phyloP scores from a whole-genome alignment of 805 yeast species.

The Candida railenensis region DNA sequence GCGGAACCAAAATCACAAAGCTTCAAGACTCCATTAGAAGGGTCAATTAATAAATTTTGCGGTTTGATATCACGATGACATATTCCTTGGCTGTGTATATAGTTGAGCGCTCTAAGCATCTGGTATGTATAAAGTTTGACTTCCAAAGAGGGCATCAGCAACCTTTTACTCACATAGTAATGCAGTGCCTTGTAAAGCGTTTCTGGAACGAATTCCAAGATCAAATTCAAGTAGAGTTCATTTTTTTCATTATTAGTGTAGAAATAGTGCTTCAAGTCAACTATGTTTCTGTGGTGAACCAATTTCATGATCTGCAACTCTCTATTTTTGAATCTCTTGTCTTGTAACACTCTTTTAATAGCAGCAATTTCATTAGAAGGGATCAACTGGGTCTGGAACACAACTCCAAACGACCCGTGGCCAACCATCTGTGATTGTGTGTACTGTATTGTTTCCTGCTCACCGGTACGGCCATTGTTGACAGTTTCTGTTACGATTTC shows the following conservation, averaged over 20 bases:
- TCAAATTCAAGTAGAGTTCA: slow-evolving; percentile 84
- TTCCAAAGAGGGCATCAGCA: slow-evolving; percentile 85
- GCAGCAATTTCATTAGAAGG: slow-evolving; percentile 84
- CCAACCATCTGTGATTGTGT: slow-evolving; percentile 90
- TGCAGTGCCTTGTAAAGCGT: slow-evolving; percentile 89
- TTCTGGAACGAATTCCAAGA: slow-evolving; percentile 93
- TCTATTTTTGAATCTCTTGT: slow-evolving; percentile 88
- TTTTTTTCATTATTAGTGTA: slow-evolving; percentile 70
- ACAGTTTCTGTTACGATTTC: slow-evolving; percentile 61
- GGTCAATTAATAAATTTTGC: slow-evolving; percentile 84
- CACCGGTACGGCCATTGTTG: slow-evolving; percentile 70
- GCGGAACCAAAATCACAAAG: slow-evolving; percentile 97
- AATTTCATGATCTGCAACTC: slow-evolving; percentile 94
- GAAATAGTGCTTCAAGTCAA: slow-evolving; percentile 82
- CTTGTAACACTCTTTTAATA: slow-evolving; percentile 94
- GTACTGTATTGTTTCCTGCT: slow-evolving; percentile 61
- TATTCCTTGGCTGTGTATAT: slow-evolving; percentile 73
- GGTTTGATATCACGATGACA: slow-evolving; percentile 96
- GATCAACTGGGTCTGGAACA: slow-evolving; percentile 79
- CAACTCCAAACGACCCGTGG: slow-evolving; percentile 99
- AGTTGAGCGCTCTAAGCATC: slow-evolving; percentile 72
- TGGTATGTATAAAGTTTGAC: slow-evolving; percentile 82
- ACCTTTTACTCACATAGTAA: slow-evolving; percentile 70
- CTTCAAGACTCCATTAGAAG: slow-evolving; percentile 78
- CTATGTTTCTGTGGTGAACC: slow-evolving; percentile 82